phyloP scores from a whole-genome alignment of 2,329 filamentous ascomycete species.

The Aspergillus flavus region DNA sequence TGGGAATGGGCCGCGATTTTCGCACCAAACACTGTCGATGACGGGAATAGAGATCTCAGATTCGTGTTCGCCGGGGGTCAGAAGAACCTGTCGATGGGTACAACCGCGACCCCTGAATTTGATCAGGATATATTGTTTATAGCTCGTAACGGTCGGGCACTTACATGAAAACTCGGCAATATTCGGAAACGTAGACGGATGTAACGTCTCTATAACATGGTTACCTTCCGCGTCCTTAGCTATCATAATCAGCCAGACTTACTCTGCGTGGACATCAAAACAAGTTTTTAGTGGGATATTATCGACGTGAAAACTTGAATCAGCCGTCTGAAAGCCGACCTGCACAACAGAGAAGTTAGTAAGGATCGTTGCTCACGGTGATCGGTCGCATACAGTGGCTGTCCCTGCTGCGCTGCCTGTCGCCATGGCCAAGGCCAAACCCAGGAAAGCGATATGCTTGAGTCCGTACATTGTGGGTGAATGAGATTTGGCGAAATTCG shows the following conservation, averaged over 20 bases:
- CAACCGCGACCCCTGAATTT: background rate
- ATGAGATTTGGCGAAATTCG: background rate
- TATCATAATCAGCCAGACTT: background rate
- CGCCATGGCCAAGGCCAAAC: background rate
- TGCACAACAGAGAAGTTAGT: background rate
- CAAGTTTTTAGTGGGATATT: slow-evolving; percentile 13
- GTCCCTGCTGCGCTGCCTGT: background rate
- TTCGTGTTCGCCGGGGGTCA: background rate
- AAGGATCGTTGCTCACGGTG: no score
- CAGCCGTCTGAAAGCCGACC: slow-evolving; percentile 19
- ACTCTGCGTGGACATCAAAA: slow-evolving; percentile 14
- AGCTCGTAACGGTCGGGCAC: background rate
- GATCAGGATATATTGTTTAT: background rate
- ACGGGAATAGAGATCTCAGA: background rate
- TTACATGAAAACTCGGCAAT: slow-evolving; percentile 8
- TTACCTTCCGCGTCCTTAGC: background rate
- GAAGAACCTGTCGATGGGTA: background rate
- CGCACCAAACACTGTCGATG: slow-evolving; percentile 4
- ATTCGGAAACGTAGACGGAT: background rate
- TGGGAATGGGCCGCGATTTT: background rate
- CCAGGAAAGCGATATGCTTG: slow-evolving; percentile 2
- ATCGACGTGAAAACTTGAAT: slow-evolving; percentile 8
- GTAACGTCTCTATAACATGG: background rate
- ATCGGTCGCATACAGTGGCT: background rate
- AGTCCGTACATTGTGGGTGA: slow-evolving; percentile 1